Base-by-base conservation (phyloP, 176 grass and related monocot genomes). In the Typha latifolia region DNA sequence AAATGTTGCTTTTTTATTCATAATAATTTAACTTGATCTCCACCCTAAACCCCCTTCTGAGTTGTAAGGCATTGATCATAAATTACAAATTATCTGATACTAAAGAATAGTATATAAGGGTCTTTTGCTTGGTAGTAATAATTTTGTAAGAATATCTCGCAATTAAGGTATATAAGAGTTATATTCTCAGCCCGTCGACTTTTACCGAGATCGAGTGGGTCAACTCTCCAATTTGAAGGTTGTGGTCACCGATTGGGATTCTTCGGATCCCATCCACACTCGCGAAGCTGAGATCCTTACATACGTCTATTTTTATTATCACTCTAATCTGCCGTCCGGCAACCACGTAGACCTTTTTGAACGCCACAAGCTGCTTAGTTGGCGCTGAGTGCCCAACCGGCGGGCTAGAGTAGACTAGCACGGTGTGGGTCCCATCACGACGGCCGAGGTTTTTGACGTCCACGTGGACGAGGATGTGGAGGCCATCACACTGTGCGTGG, bases 281-380 rank as follows among this genome's bases (percentile, higher is more conserved):
- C 0, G 81, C 93, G 2, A 81, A 51, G 49, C 85, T 92, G 18
- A 97, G 72, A 62, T 69, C 53, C 10, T 43, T 63, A 34, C 88
- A 97, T 18, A 87, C 88, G 16, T 87, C 78, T 12, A 97, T 16
- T 26, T 14, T 73, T 76, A 97, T 62, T 63, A 77, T 52, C 16
- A 90, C 88, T 19, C 83, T 70, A 14, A 78, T 81, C 14, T 62
- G 56, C 22, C 76, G 63, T 3, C 83, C 83, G 6, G 85, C 78
- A 0, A 50, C 48, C 48, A 92, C 69, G 18, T 79, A 75, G 15
- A 92, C 85, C 72, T 97, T 97, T 73, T 97, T 83, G 43, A 97
- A 97, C 12, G 81, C 93, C 51, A 97, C 83, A 4, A 90, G 81
- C 18, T 87, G 85, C 72, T 64, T 67, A 1, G n/a, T 64, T 0